These are phyloP conservation scores for Parmales sp. DNA, from an alignment of 108 stramenopile species.

Conservation along the genomic window DNA sequence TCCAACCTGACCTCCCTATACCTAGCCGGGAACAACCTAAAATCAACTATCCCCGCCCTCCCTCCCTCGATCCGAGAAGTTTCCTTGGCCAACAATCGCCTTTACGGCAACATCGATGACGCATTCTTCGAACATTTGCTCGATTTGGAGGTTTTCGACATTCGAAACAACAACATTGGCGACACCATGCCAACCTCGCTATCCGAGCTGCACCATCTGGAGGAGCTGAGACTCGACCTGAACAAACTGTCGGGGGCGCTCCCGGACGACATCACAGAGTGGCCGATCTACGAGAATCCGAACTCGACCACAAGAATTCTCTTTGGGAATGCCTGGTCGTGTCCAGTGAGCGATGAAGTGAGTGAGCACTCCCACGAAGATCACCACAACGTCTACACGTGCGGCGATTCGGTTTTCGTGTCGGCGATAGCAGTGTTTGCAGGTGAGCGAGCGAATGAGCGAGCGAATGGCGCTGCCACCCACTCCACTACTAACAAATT, in stretches of 20 bases:
- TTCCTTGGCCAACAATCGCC: background rate
- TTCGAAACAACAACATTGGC: background rate
- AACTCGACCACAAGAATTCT: background rate
- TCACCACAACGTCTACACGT: too few species aligned
- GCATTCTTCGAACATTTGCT: background rate
- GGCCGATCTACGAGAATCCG: background rate
- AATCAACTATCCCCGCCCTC: background rate
- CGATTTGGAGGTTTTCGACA: background rate
- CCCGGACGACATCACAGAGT: background rate
- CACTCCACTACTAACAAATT: background rate
- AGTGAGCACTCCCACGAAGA: conserved; percentile 3
- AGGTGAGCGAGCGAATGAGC: too few species aligned
- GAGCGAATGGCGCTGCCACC: too few species aligned
- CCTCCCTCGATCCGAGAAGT: background rate
- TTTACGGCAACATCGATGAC: background rate
- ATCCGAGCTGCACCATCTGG: background rate
- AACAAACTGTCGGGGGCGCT: background rate
- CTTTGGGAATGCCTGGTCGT: background rate
- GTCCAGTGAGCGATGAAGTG: background rate
- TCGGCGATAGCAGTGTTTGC: background rate
- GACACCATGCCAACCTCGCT: background rate
- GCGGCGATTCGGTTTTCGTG: conserved; percentile 1
- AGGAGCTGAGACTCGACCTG: background rate
- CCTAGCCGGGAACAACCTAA: background rate
- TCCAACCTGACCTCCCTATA: background rate